A percentile compares a stretch with the other conserved stretches of the same genome.
phyloP scores from a whole-genome alignment of 495 filamentous ascomycete genomes.

The Xylaria acuta region DNA sequence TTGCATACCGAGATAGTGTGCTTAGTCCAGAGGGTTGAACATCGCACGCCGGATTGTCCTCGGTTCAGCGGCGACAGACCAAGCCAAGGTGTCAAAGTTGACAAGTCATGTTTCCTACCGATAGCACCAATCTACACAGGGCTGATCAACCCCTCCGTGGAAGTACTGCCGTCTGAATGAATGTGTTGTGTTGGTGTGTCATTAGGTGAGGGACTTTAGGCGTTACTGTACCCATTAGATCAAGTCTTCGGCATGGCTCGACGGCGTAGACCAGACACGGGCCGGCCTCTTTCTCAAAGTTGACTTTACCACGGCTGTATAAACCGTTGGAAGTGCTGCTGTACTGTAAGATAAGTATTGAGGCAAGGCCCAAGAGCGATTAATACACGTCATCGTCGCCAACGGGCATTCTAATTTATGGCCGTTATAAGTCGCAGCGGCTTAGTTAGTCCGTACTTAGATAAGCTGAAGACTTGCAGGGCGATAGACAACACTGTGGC shows the following conservation, averaged over 20 bases:
- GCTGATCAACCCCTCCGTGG: constrained; percentile 16
- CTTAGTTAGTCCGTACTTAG: background rate
- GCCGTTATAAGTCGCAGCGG: constrained; percentile 11
- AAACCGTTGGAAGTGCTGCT: background rate
- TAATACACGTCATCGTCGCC: background rate
- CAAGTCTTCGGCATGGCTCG: background rate
- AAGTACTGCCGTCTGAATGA: too few relatives aligned
- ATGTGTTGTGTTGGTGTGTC: background rate
- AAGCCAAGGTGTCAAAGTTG: background rate
- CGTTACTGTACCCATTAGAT: background rate
- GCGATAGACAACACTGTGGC: constrained; percentile 2
- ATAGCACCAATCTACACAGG: constrained; percentile 19
- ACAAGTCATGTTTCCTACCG: background rate
- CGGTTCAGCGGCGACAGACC: background rate
- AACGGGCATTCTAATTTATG: background rate
- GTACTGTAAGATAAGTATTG: background rate
- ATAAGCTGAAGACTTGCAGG: background rate
- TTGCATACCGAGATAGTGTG: constrained; percentile 16
- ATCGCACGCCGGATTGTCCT: constrained; percentile 7
- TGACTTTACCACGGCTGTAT: background rate
- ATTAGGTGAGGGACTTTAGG: background rate
- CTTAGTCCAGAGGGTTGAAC: background rate
- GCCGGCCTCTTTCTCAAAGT: background rate
- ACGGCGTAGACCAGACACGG: background rate
- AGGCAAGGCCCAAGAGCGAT: background rate